phyloP scores from a whole-genome alignment of 805 yeast species.

The Saccharomycopsis sp. region DNA sequence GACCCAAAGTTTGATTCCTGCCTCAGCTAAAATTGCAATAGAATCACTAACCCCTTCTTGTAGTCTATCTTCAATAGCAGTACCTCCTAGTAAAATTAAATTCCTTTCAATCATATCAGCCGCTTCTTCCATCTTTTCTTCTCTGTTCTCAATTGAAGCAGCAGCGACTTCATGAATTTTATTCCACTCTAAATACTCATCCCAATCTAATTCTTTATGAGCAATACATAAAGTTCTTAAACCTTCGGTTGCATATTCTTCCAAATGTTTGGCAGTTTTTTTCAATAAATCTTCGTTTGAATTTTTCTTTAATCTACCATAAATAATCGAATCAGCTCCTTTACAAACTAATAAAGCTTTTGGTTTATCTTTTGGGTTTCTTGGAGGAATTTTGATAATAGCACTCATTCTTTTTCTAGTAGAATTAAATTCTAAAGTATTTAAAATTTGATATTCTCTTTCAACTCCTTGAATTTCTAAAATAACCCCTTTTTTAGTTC shows the following conservation, averaged over 20 bases:
- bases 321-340: conserved; percentile 73
- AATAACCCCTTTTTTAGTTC: conserved; percentile 38
- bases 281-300: conserved; percentile 35
- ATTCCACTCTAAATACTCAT: conserved; percentile 44
- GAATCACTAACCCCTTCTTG: conserved; percentile 75
- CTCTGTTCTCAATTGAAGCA: conserved; percentile 46
- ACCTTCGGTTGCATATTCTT: conserved; percentile 67
- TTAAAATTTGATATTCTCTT: conserved; percentile 38
- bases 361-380: conserved; percentile 35
- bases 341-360: conserved; percentile 62
- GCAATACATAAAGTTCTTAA: conserved; percentile 69
- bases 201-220: conserved; percentile 36
- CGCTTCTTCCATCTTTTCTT: conserved; percentile 40
- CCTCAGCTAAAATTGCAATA: conserved; percentile 51
- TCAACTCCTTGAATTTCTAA: conserved; percentile 35
- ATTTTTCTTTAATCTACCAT: conserved; percentile 31
- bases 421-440: conserved; percentile 55
- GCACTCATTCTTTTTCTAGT: conserved; percentile 75
- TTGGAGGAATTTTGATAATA: conserved; percentile 39
- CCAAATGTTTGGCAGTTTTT: conserved; percentile 53
- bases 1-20: conserved; percentile 78
- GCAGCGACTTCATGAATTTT: conserved; percentile 47
- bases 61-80: conserved; percentile 72
- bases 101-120: conserved; percentile 51
- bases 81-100: conserved; percentile 57